Percentiles rank a stretch among this genome's conserved stretches.
phyloP scores from a whole-genome alignment of 148 eudicot species.

The Suaeda aralocaspica region DNA sequence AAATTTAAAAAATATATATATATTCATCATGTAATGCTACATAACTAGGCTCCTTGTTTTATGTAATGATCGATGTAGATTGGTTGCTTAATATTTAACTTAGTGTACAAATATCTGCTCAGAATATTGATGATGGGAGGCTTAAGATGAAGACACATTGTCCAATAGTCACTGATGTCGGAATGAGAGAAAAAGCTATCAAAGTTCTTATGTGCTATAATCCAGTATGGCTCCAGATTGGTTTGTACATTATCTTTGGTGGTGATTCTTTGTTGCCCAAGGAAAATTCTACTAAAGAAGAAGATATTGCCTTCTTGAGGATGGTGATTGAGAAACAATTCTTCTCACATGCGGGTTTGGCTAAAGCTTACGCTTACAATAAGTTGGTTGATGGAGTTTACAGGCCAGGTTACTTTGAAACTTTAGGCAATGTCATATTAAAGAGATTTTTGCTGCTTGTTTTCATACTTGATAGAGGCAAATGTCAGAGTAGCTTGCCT shows the following conservation, averaged over 20 bases:
- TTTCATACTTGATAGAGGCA: slow-evolving; percentile 81
- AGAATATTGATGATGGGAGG: slow-evolving; percentile 94
- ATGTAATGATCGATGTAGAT: background rate
- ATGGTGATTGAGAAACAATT: slow-evolving; percentile 83
- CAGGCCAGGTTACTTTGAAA: slow-evolving; percentile 89
- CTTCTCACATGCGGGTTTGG: slow-evolving; percentile 72
- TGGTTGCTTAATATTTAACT: background rate
- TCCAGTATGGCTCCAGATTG: slow-evolving; percentile 81
- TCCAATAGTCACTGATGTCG: slow-evolving; percentile 89
- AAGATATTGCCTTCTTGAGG: slow-evolving; percentile 69
- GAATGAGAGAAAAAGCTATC: slow-evolving; percentile 74
- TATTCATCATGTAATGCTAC: too few species aligned
- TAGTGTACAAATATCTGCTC: slow-evolving; percentile 20
- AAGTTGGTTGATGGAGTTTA: slow-evolving; percentile 89
- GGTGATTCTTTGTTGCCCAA: slow-evolving; percentile 78
- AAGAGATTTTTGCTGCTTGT: slow-evolving; percentile 88
- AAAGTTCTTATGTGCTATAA: slow-evolving; percentile 69
- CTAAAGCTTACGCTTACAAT: slow-evolving; percentile 77
- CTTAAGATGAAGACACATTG: slow-evolving; percentile 87
- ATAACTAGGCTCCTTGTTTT: background rate
- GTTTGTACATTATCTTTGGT: slow-evolving; percentile 73
- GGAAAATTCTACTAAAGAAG: slow-evolving; percentile 53
- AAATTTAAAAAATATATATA: too few species aligned
- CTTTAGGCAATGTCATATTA: slow-evolving; percentile 65
- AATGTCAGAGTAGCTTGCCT: slow-evolving; percentile 72